phyloP scores from a whole-genome alignment of 2,329 filamentous ascomycete genomes.

The Ascochyta rabiei region DNA sequence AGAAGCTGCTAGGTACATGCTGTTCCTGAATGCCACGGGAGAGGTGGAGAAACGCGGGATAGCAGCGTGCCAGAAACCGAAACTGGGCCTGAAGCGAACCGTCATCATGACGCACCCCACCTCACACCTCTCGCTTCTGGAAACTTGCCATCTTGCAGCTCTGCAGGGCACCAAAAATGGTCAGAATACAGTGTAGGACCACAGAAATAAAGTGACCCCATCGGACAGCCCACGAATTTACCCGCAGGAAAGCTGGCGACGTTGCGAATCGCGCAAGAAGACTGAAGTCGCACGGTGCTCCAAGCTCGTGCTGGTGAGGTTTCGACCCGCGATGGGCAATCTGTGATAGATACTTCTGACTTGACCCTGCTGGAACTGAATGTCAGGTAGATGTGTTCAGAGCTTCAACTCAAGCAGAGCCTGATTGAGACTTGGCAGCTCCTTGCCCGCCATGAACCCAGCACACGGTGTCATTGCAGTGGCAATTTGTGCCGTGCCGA shows the following conservation, averaged over 20 bases:
- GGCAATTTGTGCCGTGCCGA: constrained; percentile 2
- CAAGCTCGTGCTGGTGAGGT: not conserved
- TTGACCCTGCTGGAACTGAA: not conserved
- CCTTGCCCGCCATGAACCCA: not conserved
- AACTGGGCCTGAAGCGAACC: not conserved
- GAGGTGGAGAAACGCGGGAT: constrained; percentile 19
- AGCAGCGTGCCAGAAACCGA: not conserved
- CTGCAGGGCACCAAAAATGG: constrained; percentile 4
- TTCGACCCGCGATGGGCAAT: constrained; percentile 2
- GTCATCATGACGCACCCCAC: constrained; percentile 17
- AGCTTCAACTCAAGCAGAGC: not conserved
- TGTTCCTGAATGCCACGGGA: constrained; percentile 14
- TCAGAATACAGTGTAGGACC: not conserved
- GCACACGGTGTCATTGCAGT: constrained; percentile 1
- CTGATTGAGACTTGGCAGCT: not conserved
- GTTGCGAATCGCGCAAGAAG: constrained; percentile 1
- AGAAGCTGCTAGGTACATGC: not conserved
- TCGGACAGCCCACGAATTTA: not conserved
- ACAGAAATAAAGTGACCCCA: constrained; percentile 12
- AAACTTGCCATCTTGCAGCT: not conserved
- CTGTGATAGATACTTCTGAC: not conserved
- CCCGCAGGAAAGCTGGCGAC: constrained; percentile 2
- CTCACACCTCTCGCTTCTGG: not conserved
- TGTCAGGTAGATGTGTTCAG: not conserved
- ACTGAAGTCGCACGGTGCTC: constrained; percentile 2